Conservation (phyloP, 1,284 basidiomycete species). For the Tylopilus sp. region DNA sequence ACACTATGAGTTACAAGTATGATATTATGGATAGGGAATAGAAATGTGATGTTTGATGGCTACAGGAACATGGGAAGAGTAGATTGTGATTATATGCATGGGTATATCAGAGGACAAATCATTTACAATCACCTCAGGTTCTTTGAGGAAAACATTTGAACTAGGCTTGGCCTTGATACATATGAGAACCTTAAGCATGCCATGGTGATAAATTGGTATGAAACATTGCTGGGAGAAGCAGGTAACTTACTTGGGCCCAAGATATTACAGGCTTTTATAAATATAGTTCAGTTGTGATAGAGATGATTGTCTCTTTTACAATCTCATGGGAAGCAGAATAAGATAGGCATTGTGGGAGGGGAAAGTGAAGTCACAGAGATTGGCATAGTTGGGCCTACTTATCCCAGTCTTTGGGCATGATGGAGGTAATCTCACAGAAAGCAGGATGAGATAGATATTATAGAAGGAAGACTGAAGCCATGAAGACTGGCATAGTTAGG, state of each 20-base stretch:
- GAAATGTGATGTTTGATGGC: conserved; percentile 34
- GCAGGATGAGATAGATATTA: conserved; percentile 23
- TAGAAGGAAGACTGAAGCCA: conserved; percentile 19
- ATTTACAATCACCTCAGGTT: conserved; percentile 25
- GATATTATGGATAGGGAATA: conserved; percentile 56
- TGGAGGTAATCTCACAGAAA: too few species aligned
- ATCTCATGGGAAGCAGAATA: too few species aligned
- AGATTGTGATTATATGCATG: conserved; percentile 54
- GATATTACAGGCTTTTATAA: conserved; percentile 26
- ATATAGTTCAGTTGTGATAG: conserved; percentile 22
- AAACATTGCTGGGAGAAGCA: too few species aligned
- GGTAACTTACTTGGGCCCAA: conserved; percentile 29
- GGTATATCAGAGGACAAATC: conserved; percentile 33
- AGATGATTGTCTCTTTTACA: conserved; percentile 13
- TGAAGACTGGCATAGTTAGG: conserved; percentile 5
- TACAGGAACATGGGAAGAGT: conserved; percentile 30
- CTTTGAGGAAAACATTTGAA: conserved; percentile 29
- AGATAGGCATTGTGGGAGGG: too few species aligned
- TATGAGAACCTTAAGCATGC: conserved; percentile 32
- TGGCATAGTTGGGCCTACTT: too few species aligned
- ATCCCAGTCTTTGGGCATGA: too few species aligned
- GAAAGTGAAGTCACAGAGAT: too few species aligned
- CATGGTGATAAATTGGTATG: conserved; percentile 17
- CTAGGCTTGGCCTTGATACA: conserved; percentile 25
- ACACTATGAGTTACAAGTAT: conserved; percentile 51